These are phyloP conservation scores for Agaricus subrufescens DNA, from an alignment of 768 basidiomycete genomes.

Conservation along the genomic window DNA sequence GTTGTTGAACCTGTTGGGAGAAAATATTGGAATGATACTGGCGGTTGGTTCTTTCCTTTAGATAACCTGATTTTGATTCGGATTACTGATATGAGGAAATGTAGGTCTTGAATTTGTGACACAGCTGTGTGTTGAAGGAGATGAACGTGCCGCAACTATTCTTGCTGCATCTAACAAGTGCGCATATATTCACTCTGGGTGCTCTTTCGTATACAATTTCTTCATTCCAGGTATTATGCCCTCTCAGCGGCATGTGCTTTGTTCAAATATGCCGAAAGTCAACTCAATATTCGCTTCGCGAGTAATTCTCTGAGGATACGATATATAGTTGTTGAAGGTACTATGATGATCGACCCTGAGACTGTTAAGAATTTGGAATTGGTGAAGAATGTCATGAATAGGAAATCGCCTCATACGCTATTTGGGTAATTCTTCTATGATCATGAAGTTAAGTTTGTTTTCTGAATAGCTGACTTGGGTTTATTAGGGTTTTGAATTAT, in stretches of 20 bases:
- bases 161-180: slow-evolving; percentile 78
- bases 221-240: slow-evolving; percentile 68
- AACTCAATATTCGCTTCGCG: slow-evolving; percentile 68
- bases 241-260: slow-evolving; percentile 82
- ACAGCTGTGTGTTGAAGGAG: slow-evolving; percentile 75
- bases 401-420: slow-evolving; percentile 69
- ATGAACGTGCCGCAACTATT: slow-evolving; percentile 76
- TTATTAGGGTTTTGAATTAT: slow-evolving; percentile 61
- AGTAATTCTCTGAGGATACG: slow-evolving; percentile 66
- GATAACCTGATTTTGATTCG: not conserved
- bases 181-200: slow-evolving; percentile 30
- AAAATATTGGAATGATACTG: slow-evolving; percentile 82
- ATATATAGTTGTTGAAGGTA: slow-evolving; percentile 80
- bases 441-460: not conserved
- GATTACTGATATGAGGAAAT: not conserved
- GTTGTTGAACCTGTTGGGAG: slow-evolving; percentile 68
- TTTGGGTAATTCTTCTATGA: slow-evolving; percentile 56
- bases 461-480: not conserved
- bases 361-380: slow-evolving; percentile 88
- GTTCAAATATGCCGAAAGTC: slow-evolving; percentile 77
- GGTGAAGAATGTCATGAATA: slow-evolving; percentile 65
- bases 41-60: slow-evolving; percentile 39
- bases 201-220: not conserved
- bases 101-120: slow-evolving; percentile 75
- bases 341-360: slow-evolving; percentile 92